A percentile compares a stretch with the other conserved stretches of the same genome.
phyloP scores from a whole-genome alignment of 179 eudicot genomes.

The Gypsophila paniculata region DNA sequence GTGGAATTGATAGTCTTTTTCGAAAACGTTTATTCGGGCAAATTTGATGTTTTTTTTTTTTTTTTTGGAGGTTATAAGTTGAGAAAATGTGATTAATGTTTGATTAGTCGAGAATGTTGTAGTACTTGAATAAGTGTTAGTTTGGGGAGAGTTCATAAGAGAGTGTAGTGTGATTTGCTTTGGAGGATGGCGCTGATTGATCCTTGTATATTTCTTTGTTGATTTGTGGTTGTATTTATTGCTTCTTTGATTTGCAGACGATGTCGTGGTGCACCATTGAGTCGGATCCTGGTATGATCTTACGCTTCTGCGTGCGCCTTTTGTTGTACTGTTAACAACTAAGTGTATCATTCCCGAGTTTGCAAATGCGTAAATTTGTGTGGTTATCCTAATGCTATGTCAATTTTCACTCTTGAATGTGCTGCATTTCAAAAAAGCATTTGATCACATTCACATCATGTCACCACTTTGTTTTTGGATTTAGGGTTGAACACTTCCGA shows the following conservation, averaged over 20 bases:
- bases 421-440: background rate
- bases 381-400: background rate
- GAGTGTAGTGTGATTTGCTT: background rate
- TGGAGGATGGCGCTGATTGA: background rate
- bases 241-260: constrained; percentile 17
- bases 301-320: background rate
- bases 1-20: background rate
- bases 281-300: constrained; percentile 35
- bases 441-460: background rate
- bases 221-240: background rate
- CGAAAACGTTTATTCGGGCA: background rate
- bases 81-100: background rate
- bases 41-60: background rate
- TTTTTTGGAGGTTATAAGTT: background rate
- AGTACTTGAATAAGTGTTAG: background rate
- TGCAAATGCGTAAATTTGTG: background rate
- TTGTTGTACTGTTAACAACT: background rate
- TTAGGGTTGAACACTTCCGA: background rate
- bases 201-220: background rate
- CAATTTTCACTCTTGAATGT: background rate
- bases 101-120: background rate
- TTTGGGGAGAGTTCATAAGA: background rate
- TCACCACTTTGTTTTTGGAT: background rate
- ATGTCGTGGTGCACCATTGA: constrained; percentile 43
- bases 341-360: background rate